Conservation (phyloP, 352 stramenopile species). For the Phytophthora multivora region DNA sequence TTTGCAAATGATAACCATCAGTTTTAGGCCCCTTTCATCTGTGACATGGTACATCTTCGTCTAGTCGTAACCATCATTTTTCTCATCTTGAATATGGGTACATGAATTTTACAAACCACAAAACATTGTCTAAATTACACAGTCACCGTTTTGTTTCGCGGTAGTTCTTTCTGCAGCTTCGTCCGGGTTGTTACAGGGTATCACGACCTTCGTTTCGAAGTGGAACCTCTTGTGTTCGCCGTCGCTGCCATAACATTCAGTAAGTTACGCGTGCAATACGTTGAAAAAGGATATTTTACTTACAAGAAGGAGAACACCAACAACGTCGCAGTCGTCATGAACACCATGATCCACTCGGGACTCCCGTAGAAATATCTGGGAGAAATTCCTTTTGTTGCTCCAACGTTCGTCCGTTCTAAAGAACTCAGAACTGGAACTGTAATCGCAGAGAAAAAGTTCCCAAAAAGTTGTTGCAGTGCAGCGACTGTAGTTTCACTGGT, state of each 20-base stretch:
- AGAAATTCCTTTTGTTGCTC: conserved; percentile 36
- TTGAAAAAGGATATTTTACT: conserved; percentile 14
- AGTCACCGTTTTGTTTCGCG: too few species aligned
- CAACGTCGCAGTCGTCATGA: conserved; percentile 45
- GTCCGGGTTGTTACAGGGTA: not conserved
- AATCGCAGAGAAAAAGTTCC: conserved; percentile 69
- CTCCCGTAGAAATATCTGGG: conserved; percentile 50
- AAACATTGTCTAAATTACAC: too few species aligned
- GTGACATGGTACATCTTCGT: not conserved
- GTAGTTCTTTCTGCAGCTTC: not conserved
- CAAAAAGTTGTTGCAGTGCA: conserved; percentile 75
- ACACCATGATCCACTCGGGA: conserved; percentile 58
- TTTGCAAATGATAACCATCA: not conserved
- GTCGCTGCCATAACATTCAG: too few species aligned
- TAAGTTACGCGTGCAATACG: too few species aligned
- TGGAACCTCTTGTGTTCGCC: too few species aligned
- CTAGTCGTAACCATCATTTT: not conserved
- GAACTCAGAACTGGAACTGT: conserved; percentile 53
- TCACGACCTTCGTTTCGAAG: too few species aligned
- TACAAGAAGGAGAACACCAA: conserved; percentile 64
- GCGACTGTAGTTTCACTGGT: conserved; percentile 75
- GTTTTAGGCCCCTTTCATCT: not conserved
- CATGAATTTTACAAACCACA: not conserved
- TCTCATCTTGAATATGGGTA: too few species aligned
- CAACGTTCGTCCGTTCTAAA: conserved; percentile 40